Percentiles rank a stretch among this genome's conserved stretches.
These are phyloP conservation scores for Sanghuangporus weigelae DNA, from an alignment of 1,284 basidiomycete species.

Conservation along the genomic window DNA sequence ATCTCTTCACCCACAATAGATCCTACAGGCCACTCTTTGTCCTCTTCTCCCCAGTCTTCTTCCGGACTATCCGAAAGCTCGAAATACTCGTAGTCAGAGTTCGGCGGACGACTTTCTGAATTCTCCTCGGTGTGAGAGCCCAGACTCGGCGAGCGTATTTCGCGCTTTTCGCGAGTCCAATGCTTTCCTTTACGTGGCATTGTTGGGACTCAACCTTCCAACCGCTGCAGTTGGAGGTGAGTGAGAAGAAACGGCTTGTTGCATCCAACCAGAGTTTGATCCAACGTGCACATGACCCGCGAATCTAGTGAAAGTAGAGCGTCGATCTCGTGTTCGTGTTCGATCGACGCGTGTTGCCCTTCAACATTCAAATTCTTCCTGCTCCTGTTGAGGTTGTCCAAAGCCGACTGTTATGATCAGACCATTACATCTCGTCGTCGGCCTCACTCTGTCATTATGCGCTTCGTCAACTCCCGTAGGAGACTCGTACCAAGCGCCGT, in stretches of 20 bases:
- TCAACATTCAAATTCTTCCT: no score
- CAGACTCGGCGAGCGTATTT: background rate
- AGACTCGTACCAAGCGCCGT: background rate
- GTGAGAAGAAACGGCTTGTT: background rate
- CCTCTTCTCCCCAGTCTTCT: background rate
- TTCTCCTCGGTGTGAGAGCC: background rate
- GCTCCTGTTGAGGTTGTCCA: no score
- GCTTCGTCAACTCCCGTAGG: background rate
- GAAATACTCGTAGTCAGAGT: background rate
- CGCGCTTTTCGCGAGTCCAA: background rate
- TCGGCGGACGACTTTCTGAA: background rate
- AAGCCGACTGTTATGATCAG: background rate
- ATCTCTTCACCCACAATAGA: background rate
- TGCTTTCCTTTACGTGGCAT: background rate
- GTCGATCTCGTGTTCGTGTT: background rate
- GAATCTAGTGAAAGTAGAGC: background rate
- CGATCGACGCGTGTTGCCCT: background rate
- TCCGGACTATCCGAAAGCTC: background rate
- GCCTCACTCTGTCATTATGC: background rate
- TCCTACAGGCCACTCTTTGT: background rate
- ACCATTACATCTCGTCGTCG: background rate
- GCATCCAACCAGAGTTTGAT: background rate
- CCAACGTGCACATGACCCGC: background rate
- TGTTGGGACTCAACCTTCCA: background rate
- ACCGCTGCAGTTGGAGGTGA: background rate